Evolutionary conservation across 805 yeast species (phyloP), one percentile per base, ranked within the genome.

Genomic region (Myxozyma neotropica): DNA sequence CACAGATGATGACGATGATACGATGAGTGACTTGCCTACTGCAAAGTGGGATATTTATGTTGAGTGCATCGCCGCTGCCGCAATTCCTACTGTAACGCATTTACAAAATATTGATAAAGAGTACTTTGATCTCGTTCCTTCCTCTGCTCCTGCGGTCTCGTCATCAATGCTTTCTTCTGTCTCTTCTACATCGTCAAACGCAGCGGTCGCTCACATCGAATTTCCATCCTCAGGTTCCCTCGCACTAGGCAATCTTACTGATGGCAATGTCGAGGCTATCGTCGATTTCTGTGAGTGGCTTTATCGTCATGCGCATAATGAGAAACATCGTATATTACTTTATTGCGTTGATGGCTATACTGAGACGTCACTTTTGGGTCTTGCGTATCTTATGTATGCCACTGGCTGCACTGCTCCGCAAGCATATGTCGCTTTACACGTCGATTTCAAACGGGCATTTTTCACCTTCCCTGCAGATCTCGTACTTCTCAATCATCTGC

Each of bases 331-430:
- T 2, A 75, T 84, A 0, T 77, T 92, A 60, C 75, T 92, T 8
- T 86, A 84, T 70, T 90, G 96, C 69, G 82, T 88, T 1, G 97
- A 93, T 73, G 98, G 98, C 0, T 93, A 92, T 72, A 89, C 97
- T 0, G 97, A 91, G 70, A 87, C 92, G 53, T 84, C 96, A 4
- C 78, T 93, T n/a, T 73, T 92, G 40, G 81, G 83, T 0, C 75
- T 89, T 36, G 81, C 91, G 57, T 92, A 82, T 67, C 66, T 87
- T 58, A 87, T 93, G 58, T 93, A 86, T 73, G 72, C 88, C 1
- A 81, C 85, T 55, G 83, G 86, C 40, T 69, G 83, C 19, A 65
- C 81, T 0, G 72, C 89, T 12, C 84, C 87, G 27, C 85, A 86
- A 40, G 92, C 91, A 0, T 77, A 87, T 61, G 68, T 87, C 19